Evolutionary conservation across 306 rosid genomes (phyloP), one percentile per base, ranked within the genome.

Genomic region (Glycine tomentella): DNA sequence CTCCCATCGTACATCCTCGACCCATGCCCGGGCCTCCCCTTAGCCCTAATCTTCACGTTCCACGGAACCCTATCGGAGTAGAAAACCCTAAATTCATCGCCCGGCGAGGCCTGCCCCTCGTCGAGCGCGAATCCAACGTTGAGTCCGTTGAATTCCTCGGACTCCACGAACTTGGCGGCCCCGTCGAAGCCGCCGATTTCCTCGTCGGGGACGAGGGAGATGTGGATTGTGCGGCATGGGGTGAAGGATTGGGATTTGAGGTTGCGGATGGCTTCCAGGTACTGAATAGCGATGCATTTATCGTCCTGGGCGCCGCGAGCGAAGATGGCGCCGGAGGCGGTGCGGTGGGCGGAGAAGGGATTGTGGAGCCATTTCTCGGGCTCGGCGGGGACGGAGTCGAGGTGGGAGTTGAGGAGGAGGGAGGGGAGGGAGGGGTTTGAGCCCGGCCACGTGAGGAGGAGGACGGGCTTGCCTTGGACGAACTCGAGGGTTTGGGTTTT

Each of bases 221-320:
- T 67, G 76, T 93, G 93, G 56, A 95, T 58, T n/a, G 97, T 58
- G 34, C 99, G 87, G n/a, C 45, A 20, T 1, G 97, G 99, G 0
- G 12, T 0, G 85, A 89, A 89, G 36, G 75, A 7, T 0, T 72
- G 59, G 1, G 9, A 12, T 2, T 38, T 44, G 16, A 95, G 95
- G 82, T 84, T 91, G 7, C 94, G 88, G 52, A 95, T 89, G 0
- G 99, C 95, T 42, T 95, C 99, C n/a, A 95, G 86, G 75, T 95
- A 93, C 81, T 91, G 97, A 81, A 93, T 66, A 3, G 88, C 94
- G 50, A 95, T 89, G 80, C 93, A 95, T 67, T 95, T 95, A 66
- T 91, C 99, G 53, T 95, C 99, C 82, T 95, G 98, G 79, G 99
- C 83, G 16, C 99, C 99, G 9, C 99, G 97, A 65, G 93, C 97